Evolutionary conservation across 2,329 filamentous ascomycete genomes (phyloP), one percentile per base, ranked within the genome.

Genomic region (Cercospora zeina): DNA sequence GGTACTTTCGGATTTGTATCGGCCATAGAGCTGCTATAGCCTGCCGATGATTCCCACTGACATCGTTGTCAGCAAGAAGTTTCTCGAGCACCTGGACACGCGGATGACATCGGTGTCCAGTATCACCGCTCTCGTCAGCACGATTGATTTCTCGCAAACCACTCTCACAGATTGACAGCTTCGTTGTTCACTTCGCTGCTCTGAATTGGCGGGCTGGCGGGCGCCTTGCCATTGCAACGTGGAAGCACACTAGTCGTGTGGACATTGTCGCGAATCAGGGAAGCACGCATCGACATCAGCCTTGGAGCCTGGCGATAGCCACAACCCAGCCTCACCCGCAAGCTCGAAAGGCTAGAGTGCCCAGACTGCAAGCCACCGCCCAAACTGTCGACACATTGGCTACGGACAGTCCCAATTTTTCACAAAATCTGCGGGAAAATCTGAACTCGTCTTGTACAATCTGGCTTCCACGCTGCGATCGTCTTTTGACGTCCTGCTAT

Each of bases 391-490:
- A n/a, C 14, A 13, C 47, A 31, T 27, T 14, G 47, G 47, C 39
- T 45, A 19, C 14, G 30, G 47, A 51, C 30, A 19, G 24, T 21
- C n/a, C n/a, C 30, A 14, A 16, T 5, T 31, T 13, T 30, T 9
- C 24, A 51, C 47, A 8, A 19, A n/a, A 2, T 13, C 13, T 27
- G 45, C 14, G 27, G 27, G n/a, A 14, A 19, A 21, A 51, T 21
- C n/a, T 14, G 9, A 16, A 50, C 33, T 34, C 11, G 16, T 13
- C 9, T 8, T 4, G n/a, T 42, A n/a, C 45, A 58, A 34, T 51
- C 56, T 58, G 45, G 42, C 56, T 58, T 51, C 56, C 30, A 24
- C 42, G 47, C 39, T 14, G 45, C 10, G 45, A 47, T 31, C 54
- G 39, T 57, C 54, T 31, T 49, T 33, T 36, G 55, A 58, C 27